Percentiles rank a stretch among this genome's conserved stretches.
These are phyloP conservation scores for Neolentinus lepideus DNA, from an alignment of 1,284 basidiomycete species.

Conservation along the genomic window DNA sequence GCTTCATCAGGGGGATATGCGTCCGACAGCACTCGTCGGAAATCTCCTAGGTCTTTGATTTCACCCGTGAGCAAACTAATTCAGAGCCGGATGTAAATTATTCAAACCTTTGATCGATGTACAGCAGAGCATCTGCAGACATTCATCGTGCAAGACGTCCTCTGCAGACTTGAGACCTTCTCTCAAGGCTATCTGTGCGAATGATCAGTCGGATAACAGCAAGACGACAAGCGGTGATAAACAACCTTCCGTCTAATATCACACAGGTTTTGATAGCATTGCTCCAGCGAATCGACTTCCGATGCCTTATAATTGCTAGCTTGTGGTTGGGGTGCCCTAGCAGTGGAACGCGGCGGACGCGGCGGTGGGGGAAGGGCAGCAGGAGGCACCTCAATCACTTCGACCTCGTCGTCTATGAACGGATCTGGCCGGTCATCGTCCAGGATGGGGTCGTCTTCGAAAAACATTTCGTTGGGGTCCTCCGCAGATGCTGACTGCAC, in stretches of 20 bases:
- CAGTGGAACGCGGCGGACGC: not conserved
- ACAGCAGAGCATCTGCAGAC: constrained; percentile 24
- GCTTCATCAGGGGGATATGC: not conserved
- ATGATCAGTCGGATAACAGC: not conserved
- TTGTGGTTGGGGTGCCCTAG: not conserved
- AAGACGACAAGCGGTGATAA: constrained; percentile 4
- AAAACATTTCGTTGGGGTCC: not conserved
- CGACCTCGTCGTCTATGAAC: not conserved
- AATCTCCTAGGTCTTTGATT: constrained; percentile 4
- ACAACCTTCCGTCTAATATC: not conserved
- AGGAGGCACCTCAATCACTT: not conserved
- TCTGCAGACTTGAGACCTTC: constrained; percentile 13
- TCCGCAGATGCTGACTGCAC: not conserved
- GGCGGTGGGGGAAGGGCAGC: not conserved
- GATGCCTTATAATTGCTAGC: not conserved
- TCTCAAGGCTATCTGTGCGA: constrained; percentile 9
- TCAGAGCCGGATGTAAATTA: not conserved
- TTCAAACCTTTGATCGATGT: constrained; percentile 25
- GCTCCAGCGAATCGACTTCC: not conserved
- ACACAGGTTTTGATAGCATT: not conserved
- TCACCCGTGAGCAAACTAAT: not conserved
- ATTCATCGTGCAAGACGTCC: constrained; percentile 25
- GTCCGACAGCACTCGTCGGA: constrained; percentile 5
- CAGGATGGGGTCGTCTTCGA: not conserved
- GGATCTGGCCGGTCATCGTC: not conserved